A percentile compares a stretch with the other conserved stretches of the same genome.
Conservation (phyloP, 306 rosid species). For the Cucurbita ficifolia region DNA sequence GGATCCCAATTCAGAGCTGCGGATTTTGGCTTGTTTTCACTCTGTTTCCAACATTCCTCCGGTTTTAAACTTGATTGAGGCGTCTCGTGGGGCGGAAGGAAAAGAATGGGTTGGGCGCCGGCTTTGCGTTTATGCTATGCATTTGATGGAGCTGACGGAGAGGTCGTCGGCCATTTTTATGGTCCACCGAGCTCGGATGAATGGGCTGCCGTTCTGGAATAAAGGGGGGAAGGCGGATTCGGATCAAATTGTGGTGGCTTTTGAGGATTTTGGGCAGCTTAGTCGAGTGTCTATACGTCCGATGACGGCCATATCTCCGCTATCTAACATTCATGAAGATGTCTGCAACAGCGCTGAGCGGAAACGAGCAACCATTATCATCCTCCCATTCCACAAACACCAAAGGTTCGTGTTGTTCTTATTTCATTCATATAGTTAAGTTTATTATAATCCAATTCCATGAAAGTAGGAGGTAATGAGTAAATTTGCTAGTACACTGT, state of each 20-base stretch:
- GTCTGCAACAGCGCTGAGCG: conserved; percentile 33
- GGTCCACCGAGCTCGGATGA: conserved; percentile 47
- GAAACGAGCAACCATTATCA: conserved; percentile 38
- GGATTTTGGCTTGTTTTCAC: conserved; percentile 55
- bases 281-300: conserved; percentile 52
- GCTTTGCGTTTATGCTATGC: conserved; percentile 73
- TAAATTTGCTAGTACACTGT: no score
- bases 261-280: conserved; percentile 41
- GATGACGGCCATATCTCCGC: conserved; percentile 47
- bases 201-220: conserved; percentile 60
- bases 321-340: conserved; percentile 38
- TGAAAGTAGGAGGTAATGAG: no score
- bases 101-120: conserved; percentile 19
- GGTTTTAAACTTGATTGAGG: conserved; percentile 58
- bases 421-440: background rate
- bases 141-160: conserved; percentile 61
- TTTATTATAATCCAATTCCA: no score
- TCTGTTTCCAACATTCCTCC: conserved; percentile 50
- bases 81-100: conserved; percentile 68
- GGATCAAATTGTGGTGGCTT: conserved; percentile 38
- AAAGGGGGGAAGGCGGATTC: conserved; percentile 14
- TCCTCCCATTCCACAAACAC: conserved; percentile 55
- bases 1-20: conserved; percentile 36
- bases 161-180: conserved; percentile 51
- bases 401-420: background rate